Evolutionary conservation across 495 filamentous ascomycete species (phyloP), one percentile per base, ranked within the genome.

Genomic region (Penicillium soppii): DNA sequence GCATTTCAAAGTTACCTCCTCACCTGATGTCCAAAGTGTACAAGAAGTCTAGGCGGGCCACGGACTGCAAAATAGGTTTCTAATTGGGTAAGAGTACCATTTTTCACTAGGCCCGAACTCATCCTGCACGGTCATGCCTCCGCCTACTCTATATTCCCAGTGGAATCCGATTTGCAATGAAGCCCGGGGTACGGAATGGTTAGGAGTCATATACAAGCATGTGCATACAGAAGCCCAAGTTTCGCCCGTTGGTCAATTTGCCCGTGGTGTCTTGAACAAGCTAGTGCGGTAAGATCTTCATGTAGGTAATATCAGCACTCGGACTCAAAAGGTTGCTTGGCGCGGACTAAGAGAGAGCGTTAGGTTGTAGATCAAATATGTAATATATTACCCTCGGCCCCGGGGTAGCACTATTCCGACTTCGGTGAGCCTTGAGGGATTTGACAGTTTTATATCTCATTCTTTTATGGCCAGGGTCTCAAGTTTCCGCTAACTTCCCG

Each of bases 71-170:
- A 21, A 38, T 19, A 9, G 20, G 7, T 23, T 17, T 39, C 12
- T 45, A 8, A 57, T 53, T 53, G 50, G 39, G 25, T 26, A 29
- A 12, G 1, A 25, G 32, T 22, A 25, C 4, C 9, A 42, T 25
- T 8, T 23, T 10, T 27, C n/a, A 40, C 40, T 37, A 25, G 48
- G 50, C 27, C 54, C 20, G 13, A 49, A 32, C 44, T 40, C 43
- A 30, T 48, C 32, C 47, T 25, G 47, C 50, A 44, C 50, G 44
- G 50, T 44, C 54, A 29, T 53, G 5, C n/a, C 39, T 35, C 40
- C 39, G 29, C 21, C 44, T 43, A n/a, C 32, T 35, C 15, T 42
- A 20, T 15, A 9, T 20, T 23, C 43, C 26, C 9, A 22, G 19
- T 13, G 27, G 26, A 42, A 8, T 16, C 17, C 13, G 8, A 22